These are phyloP conservation scores for Coemansia sp. DNA, from an alignment of 192 early-diverging fungal genomes.

Conservation along the genomic window DNA sequence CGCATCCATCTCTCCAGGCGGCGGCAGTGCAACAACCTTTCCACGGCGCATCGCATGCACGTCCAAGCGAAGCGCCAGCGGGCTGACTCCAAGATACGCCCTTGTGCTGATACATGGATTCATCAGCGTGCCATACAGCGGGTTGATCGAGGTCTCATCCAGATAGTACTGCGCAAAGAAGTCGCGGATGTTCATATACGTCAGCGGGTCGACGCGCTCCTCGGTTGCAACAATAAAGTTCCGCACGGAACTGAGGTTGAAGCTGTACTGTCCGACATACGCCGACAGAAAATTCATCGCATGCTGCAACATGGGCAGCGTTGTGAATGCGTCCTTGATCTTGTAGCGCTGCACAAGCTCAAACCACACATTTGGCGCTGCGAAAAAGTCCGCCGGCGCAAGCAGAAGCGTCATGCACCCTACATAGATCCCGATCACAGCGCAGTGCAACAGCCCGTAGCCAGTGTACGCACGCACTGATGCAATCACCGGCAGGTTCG, in stretches of 20 bases:
- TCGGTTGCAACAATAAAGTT: conserved; percentile 67
- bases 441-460: conserved; percentile 57
- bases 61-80: conserved; percentile 67
- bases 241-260: conserved; percentile 57
- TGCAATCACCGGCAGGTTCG: conserved; percentile 42
- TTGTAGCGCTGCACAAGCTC: conserved; percentile 70
- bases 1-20: conserved; percentile 13
- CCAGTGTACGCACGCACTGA: conserved; percentile 55
- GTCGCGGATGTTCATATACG: conserved; percentile 55
- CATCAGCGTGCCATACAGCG: conserved; percentile 71
- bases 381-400: conserved; percentile 61
- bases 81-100: conserved; percentile 74
- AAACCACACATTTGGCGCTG: conserved; percentile 67
- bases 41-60: conserved; percentile 66
- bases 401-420: conserved; percentile 67
- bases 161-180: conserved; percentile 65
- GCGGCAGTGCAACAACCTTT: conserved; percentile 58
- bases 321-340: conserved; percentile 69
- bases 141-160: conserved; percentile 67
- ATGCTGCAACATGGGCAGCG: conserved; percentile 67
- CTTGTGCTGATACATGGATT: conserved; percentile 82
- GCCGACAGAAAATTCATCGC: conserved; percentile 61
- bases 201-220: conserved; percentile 52
- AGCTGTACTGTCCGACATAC: conserved; percentile 44
- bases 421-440: conserved; percentile 54